A percentile compares a stretch with the other conserved stretches of the same genome.
Conservation (phyloP, 148 eudicot species). For the Silene uniflora region DNA sequence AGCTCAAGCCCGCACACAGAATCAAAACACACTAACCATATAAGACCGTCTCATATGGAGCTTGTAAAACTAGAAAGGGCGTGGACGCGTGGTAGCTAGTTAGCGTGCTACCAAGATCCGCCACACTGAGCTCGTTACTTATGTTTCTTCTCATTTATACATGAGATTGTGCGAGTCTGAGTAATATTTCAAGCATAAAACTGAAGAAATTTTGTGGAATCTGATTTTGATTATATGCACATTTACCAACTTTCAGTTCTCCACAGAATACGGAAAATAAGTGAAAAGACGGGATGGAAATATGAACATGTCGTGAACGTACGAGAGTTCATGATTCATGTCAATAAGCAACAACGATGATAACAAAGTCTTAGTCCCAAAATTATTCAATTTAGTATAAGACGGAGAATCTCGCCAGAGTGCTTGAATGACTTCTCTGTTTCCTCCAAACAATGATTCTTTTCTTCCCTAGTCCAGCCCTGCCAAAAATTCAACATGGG, state of each 20-base stretch:
- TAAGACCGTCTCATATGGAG: too few relatives aligned
- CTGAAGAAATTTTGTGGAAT: background rate
- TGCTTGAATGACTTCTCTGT: constrained; percentile 87
- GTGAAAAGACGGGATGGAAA: background rate
- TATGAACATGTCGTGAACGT: constrained; percentile 9
- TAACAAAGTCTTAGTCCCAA: background rate
- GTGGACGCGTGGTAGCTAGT: too few relatives aligned
- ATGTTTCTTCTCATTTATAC: too few relatives aligned
- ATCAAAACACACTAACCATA: too few relatives aligned
- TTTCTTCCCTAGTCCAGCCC: constrained; percentile 93
- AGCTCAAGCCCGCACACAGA: too few relatives aligned
- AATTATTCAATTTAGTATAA: constrained; percentile 37
- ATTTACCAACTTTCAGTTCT: constrained; percentile 4
- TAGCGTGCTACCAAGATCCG: background rate
- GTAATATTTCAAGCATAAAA: background rate
- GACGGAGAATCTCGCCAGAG: constrained; percentile 75
- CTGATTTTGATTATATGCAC: constrained; percentile 12
- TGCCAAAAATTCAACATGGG: constrained; percentile 27
- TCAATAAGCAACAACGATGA: constrained; percentile 15
- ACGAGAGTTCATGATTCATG: constrained; percentile 25
- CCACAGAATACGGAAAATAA: background rate
- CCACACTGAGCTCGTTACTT: too few relatives aligned
- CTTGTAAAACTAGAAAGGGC: too few relatives aligned
- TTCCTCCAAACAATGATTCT: constrained; percentile 91
- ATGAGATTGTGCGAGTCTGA: too few relatives aligned